Base-by-base conservation (phyloP, 176 grass and related monocot genomes). In the Thinopyrum elongatum region DNA sequence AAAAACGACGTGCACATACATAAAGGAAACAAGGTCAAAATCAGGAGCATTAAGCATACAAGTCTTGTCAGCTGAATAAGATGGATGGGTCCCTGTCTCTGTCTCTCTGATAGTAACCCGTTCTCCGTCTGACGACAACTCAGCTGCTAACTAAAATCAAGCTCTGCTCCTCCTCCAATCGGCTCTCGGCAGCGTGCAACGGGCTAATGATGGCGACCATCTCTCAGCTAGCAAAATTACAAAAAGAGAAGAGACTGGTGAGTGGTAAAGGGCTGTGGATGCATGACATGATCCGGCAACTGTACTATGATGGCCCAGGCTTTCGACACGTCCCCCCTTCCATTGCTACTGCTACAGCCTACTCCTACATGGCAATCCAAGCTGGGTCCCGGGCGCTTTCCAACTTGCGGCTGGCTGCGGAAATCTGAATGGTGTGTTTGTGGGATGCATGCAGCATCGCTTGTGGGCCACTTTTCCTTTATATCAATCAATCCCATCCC, bases 391-490 rank as follows among this genome's bases (percentile, higher is more conserved):
- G 22, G 51, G 66, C 39, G 66, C 82, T 86, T 84, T 88, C 85
- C 65, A 87, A 82, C 83, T 90, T 88, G 82, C 90, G 86, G 90
- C 90, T 82, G 82, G 89, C 90, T 85, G 82, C 83, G 83, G 39
- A 19, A 53, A 7, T 19, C 49, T 53, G 49, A 88, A 76, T 88
- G 71, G 42, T 46, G 42, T 42, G 41, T 44, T 11, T 39, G 38
- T 35, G 77, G n/a, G n/a, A n/a, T 85, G 46, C 5, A 3, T 15
- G 78, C 88, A 84, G 60, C 92, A 86, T 88, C 69, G 47, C 78
- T 88, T 88, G 83, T 91, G 86, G 89, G 82, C 83, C 86, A 77
- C 92, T 94, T 94, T 97, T 88, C 89, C 92, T 97, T 97, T 92
- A 76, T 76, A 80, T 90, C 94, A 92, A 94, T 94, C 44, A 12